Evolutionary conservation across 495 filamentous ascomycete species (phyloP), one percentile per base, ranked within the genome.

Genomic region (Monascus purpureus): DNA sequence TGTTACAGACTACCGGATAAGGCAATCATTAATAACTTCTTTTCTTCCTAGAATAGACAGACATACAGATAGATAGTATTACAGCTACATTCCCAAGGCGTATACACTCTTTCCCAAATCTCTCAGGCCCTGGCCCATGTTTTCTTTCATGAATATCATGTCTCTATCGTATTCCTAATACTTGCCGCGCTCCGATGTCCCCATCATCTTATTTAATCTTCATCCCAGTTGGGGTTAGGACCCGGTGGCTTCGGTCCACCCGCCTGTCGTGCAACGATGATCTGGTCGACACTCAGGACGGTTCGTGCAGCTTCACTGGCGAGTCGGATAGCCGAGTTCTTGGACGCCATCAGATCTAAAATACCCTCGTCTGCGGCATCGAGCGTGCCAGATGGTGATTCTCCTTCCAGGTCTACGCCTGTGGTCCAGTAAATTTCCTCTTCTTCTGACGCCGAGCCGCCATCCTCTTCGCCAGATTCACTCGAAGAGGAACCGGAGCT

Each of bases 151-250:
- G 31, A n/a, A 32, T 32, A 32, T 32, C 31, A 14, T 32, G 14
- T 25, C 31, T 24, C 31, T 45, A 42, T 45, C 36, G 36, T 36
- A 40, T 35, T 35, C 34, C 32, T 25, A 16, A 29, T 38, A n/a
- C n/a, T n/a, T n/a, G n/a, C n/a, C n/a, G n/a, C n/a, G n/a, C n/a
- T n/a, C n/a, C n/a, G n/a, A n/a, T n/a, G n/a, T n/a, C n/a, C n/a
- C n/a, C n/a, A n/a, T n/a, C n/a, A n/a, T n/a, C n/a, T n/a, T n/a
- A n/a, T 42, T 52, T 76, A 93, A 61, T 95, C 88, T 61, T 96
- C 85, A 61, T 99, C 92, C 92, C 92, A 99, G 68, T 93, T 90
- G 38, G 85, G 72, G 65, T 93, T 94, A 28, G 83, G 86, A 12
- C 80, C 84, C 8, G 92, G 90, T 18, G 85, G 84, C 65, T 99